These are phyloP conservation scores for Candida nonsorbophila DNA, from an alignment of 805 yeast genomes.

Conservation along the genomic window DNA sequence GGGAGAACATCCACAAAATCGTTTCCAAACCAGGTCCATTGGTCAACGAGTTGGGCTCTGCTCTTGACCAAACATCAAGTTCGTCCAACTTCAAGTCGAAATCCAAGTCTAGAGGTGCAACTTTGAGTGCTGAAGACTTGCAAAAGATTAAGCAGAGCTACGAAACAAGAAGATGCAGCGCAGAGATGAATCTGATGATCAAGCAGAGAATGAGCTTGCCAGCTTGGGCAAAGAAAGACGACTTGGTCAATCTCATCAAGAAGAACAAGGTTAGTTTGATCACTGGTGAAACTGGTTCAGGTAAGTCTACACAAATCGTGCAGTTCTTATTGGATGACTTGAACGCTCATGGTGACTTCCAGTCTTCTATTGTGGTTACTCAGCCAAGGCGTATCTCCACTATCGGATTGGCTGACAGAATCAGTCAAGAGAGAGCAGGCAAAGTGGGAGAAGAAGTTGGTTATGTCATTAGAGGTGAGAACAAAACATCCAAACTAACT, in stretches of 20 bases:
- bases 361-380: constrained; percentile 70
- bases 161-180: constrained; percentile 18
- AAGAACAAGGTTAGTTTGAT: constrained; percentile 63
- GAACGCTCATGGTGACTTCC: constrained; percentile 42
- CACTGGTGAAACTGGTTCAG: constrained; percentile 98
- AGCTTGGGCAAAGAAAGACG: constrained; percentile 69
- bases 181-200: constrained; percentile 30
- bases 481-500: constrained; percentile 55
- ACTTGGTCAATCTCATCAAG: constrained; percentile 52
- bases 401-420: constrained; percentile 89
- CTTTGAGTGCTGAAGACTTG: constrained; percentile 6
- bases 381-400: constrained; percentile 97
- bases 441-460: constrained; percentile 76
- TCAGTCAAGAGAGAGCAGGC: constrained; percentile 73
- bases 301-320: constrained; percentile 91
- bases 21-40: constrained; percentile 76
- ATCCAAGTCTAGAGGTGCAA: constrained; percentile 1
- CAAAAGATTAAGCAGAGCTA: constrained; percentile 11
- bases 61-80: not conserved
- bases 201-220: constrained; percentile 58
- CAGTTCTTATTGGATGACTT: constrained; percentile 80
- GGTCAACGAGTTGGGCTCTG: constrained; percentile 5
- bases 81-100: not conserved
- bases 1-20: constrained; percentile 51
- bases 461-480: constrained; percentile 86